These are phyloP conservation scores for Xylariaceae sp. DNA, from an alignment of 2,329 filamentous ascomycete species.

Conservation along the genomic window DNA sequence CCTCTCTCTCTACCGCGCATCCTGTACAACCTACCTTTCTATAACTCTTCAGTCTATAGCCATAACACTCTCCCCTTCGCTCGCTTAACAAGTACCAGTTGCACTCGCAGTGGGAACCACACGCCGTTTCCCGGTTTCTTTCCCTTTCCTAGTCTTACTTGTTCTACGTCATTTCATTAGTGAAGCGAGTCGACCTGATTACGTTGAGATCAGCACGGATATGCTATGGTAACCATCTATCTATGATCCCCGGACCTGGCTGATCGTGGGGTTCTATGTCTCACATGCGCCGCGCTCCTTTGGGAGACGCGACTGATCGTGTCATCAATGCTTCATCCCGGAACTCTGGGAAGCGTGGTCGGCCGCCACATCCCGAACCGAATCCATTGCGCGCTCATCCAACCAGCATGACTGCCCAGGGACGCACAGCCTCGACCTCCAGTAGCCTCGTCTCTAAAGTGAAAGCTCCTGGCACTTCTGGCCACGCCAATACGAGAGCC, in stretches of 20 bases:
- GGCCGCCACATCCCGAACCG: conserved; percentile 17
- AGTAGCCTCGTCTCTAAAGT: conserved; percentile 5
- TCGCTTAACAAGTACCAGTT: conserved; percentile 16
- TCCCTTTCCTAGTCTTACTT: background rate
- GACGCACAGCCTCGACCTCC: conserved; percentile 12
- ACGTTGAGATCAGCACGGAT: conserved; percentile 9
- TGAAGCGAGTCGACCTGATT: background rate
- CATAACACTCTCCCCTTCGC: conserved; percentile 3
- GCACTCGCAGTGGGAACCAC: background rate
- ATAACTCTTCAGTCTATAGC: conserved; percentile 8
- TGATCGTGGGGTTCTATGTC: conserved; percentile 24
- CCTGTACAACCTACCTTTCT: background rate
- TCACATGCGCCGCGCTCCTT: conserved; percentile 34
- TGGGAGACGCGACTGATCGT: conserved; percentile 40
- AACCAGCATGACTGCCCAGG: conserved; percentile 5
- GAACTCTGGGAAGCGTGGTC: conserved; percentile 27
- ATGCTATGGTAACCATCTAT: conserved; percentile 24
- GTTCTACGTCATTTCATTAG: conserved; percentile 1
- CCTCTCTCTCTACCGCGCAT: too few species aligned
- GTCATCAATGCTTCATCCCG: conserved; percentile 34
- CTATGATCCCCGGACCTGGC: conserved; percentile 32
- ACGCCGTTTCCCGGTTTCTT: background rate
- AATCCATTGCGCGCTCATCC: conserved; percentile 36
- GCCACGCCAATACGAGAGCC: background rate
- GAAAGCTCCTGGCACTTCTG: conserved; percentile 1